These are phyloP conservation scores for Xylaria sp. DNA, from an alignment of 2,329 filamentous ascomycete species.

Conservation along the genomic window DNA sequence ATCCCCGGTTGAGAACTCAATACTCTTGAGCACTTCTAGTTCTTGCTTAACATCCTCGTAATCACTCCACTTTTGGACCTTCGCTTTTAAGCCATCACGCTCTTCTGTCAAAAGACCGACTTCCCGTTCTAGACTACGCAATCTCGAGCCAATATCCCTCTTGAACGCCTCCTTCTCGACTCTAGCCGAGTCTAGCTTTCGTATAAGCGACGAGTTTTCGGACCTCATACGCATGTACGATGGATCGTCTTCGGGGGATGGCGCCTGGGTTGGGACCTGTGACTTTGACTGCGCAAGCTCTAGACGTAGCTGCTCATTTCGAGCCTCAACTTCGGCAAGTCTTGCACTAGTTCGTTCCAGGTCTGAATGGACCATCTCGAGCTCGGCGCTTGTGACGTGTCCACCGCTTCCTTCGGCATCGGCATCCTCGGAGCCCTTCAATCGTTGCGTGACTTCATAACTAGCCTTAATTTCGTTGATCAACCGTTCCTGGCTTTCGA, in stretches of 20 bases:
- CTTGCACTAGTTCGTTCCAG: slow-evolving; percentile 88
- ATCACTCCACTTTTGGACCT: slow-evolving; percentile 89
- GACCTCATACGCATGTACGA: slow-evolving; percentile 86
- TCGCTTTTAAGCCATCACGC: slow-evolving; percentile 79
- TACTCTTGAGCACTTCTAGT: slow-evolving; percentile 95
- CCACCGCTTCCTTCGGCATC: slow-evolving; percentile 67
- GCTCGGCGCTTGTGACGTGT: slow-evolving; percentile 84
- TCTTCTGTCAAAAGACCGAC: slow-evolving; percentile 79
- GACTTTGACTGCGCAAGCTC: slow-evolving; percentile 92
- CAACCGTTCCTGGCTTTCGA: slow-evolving; percentile 91
- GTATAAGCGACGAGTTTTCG: slow-evolving; percentile 90
- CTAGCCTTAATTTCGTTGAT: slow-evolving; percentile 95
- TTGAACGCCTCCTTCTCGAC: slow-evolving; percentile 86
- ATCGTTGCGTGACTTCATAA: slow-evolving; percentile 93
- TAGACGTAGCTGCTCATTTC: slow-evolving; percentile 91
- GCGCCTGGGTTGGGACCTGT: slow-evolving; percentile 69
- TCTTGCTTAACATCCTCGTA: slow-evolving; percentile 98
- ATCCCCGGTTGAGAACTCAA: slow-evolving; percentile 93
- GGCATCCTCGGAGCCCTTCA: slow-evolving; percentile 76
- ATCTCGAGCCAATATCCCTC: slow-evolving; percentile 77
- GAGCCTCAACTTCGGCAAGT: slow-evolving; percentile 88
- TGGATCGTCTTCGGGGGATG: slow-evolving; percentile 86
- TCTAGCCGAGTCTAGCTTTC: slow-evolving; percentile 84
- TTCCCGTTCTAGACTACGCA: slow-evolving; percentile 84
- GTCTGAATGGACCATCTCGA: slow-evolving; percentile 93